Conservation (phyloP, 2,329 filamentous ascomycete species). For the Rhinocladiella mackenziei region DNA sequence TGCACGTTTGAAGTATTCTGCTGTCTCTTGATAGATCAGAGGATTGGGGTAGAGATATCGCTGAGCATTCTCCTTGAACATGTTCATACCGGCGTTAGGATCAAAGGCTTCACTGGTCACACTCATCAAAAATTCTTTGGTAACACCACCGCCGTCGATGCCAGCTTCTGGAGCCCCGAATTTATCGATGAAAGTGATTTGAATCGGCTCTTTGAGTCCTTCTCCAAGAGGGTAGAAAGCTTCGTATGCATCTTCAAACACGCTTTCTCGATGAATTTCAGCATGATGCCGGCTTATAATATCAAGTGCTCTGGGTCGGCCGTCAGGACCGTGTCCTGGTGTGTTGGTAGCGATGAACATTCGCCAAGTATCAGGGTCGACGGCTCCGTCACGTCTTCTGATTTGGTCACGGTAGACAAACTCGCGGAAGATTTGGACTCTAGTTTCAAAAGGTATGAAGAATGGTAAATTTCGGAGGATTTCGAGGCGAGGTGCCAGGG, state of each 20-base stretch:
- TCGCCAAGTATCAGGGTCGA: constrained; percentile 73
- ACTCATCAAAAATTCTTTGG: constrained; percentile 91
- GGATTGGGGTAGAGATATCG: constrained; percentile 89
- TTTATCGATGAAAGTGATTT: constrained; percentile 92
- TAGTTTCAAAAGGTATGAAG: constrained; percentile 84
- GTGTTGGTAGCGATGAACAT: constrained; percentile 51
- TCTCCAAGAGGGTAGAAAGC: constrained; percentile 79
- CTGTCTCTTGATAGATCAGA: constrained; percentile 65
- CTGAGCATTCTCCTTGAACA: constrained; percentile 81
- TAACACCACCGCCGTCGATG: constrained; percentile 94
- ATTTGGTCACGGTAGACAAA: constrained; percentile 83
- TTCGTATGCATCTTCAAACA: constrained; percentile 81
- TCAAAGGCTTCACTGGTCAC: constrained; percentile 81
- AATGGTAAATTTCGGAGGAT: constrained; percentile 96
- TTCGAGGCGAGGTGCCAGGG: constrained; percentile 79
- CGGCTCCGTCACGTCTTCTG: constrained; percentile 62
- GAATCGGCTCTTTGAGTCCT: constrained; percentile 86
- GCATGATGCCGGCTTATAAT: constrained; percentile 63
- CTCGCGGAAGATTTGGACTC: constrained; percentile 88
- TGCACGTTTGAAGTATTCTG: constrained; percentile 47
- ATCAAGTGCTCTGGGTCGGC: constrained; percentile 39
- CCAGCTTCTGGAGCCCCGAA: constrained; percentile 85
- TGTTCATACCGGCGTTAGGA: constrained; percentile 49
- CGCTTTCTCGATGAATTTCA: constrained; percentile 68
- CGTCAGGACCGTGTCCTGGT: constrained; percentile 40